These are phyloP conservation scores for Diplodia intermedia DNA, from an alignment of 2,329 filamentous ascomycete species.

Conservation along the genomic window DNA sequence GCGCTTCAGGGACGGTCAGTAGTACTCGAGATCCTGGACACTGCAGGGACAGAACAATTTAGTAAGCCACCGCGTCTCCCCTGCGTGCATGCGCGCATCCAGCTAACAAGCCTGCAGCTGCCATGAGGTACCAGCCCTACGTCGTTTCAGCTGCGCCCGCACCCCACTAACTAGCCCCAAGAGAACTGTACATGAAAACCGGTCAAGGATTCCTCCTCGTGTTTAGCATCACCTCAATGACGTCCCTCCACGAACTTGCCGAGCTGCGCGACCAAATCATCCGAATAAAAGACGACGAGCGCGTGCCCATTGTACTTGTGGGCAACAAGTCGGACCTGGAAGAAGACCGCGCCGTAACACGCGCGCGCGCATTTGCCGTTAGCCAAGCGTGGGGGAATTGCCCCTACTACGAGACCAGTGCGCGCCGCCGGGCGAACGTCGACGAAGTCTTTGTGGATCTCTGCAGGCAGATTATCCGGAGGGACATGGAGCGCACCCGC, in stretches of 20 bases:
- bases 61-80: slow-evolving; percentile 64
- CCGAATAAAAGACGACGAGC: slow-evolving; percentile 87
- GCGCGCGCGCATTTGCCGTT: slow-evolving; percentile 80
- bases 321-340: slow-evolving; percentile 92
- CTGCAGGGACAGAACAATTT: slow-evolving; percentile 90
- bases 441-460: slow-evolving; percentile 89
- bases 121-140: slow-evolving; percentile 59
- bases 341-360: slow-evolving; percentile 79
- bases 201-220: slow-evolving; percentile 91
- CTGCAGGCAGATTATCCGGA: slow-evolving; percentile 81
- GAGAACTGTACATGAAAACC: slow-evolving; percentile 91
- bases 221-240: slow-evolving; percentile 86
- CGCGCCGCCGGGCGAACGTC: slow-evolving; percentile 82
- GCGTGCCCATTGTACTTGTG: slow-evolving; percentile 85
- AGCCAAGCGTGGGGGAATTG: slow-evolving; percentile 87
- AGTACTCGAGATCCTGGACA: slow-evolving; percentile 89
- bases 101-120: slow-evolving; percentile 50
- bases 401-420: slow-evolving; percentile 90
- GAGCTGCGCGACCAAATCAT: slow-evolving; percentile 88
- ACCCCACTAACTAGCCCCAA: slow-evolving; percentile 38
- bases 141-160: slow-evolving; percentile 20
- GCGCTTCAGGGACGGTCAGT: slow-evolving; percentile 77
- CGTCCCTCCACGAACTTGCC: slow-evolving; percentile 81
- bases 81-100: slow-evolving; percentile 1
- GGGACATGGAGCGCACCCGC: slow-evolving; percentile 62